A percentile compares a stretch with the other conserved stretches of the same genome.
These are phyloP conservation scores for Candida sakaeoensis DNA, from an alignment of 805 yeast genomes.

Conservation along the genomic window DNA sequence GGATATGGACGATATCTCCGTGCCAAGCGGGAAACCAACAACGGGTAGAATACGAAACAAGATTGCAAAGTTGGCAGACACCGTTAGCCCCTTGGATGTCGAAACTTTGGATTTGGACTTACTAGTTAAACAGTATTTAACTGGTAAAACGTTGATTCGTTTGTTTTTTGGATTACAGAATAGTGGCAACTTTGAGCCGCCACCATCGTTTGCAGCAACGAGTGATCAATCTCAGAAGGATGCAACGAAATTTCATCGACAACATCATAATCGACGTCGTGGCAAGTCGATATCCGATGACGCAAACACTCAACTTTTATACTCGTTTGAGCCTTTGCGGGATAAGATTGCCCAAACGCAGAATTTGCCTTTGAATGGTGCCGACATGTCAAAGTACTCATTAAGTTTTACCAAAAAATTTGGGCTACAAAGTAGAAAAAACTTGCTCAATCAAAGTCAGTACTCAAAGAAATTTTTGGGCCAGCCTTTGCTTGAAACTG, in stretches of 20 bases:
- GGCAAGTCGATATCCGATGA: conserved; percentile 7
- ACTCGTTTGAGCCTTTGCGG: conserved; percentile 31
- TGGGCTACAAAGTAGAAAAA: conserved; percentile 26
- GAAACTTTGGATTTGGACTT: conserved; percentile 39
- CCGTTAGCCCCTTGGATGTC: conserved; percentile 32
- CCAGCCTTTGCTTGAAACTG: conserved; percentile 3
- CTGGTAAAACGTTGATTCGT: conserved; percentile 31
- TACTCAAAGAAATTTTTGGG: neutral
- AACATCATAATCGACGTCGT: conserved; percentile 6
- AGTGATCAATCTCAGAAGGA: conserved; percentile 1
- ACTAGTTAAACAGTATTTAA: conserved; percentile 26
- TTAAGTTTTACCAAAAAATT: conserved; percentile 32
- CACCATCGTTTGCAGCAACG: too few relatives aligned
- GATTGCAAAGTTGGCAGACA: conserved; percentile 34
- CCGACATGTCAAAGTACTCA: conserved; percentile 21
- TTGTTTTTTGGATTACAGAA: conserved; percentile 18
- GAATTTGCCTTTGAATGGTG: conserved; percentile 10
- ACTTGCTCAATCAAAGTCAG: neutral
- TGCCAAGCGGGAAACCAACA: conserved; percentile 14
- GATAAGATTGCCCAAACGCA: conserved; percentile 25
- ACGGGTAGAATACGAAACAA: conserved; percentile 29
- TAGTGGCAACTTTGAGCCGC: conserved; percentile 5
- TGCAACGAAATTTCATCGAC: neutral
- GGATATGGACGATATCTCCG: conserved; percentile 15
- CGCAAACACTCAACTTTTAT: conserved; percentile 10